Percentiles rank a stretch among this genome's conserved stretches.
Evolutionary conservation across 2,329 filamentous ascomycete genomes (phyloP).

Genomic region (Microdochium trichocladiopsis): DNA sequence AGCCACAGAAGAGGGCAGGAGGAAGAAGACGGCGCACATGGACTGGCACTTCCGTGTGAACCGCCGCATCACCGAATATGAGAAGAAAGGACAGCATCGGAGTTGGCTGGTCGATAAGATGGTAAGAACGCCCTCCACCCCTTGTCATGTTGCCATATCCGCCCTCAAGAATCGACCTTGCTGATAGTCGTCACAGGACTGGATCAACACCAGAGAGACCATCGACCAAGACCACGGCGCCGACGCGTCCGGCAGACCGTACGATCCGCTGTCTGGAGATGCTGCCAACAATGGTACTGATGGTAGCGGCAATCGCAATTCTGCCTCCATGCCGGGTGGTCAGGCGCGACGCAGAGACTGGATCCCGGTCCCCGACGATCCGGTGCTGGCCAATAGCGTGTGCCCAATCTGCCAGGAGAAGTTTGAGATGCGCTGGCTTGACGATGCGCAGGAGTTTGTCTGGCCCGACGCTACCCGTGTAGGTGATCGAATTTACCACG

Average conservation of each 20-base stretch:
- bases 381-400: conserved; percentile 63
- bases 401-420: conserved; percentile 95
- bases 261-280: conserved; percentile 23
- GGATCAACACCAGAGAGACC: conserved; percentile 78
- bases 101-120: conserved; percentile 93
- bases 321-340: conserved; percentile 19
- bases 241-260: conserved; percentile 23
- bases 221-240: conserved; percentile 56
- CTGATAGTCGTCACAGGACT: conserved; percentile 51
- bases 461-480: conserved; percentile 85
- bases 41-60: conserved; percentile 98
- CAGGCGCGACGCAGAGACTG: conserved; percentile 55
- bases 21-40: conserved; percentile 85
- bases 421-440: conserved; percentile 87
- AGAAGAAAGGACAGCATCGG: conserved; percentile 80
- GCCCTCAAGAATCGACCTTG: conserved; percentile 15
- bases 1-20: conserved; percentile 67
- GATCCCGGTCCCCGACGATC: conserved; percentile 77
- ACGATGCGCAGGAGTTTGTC: conserved; percentile 92
- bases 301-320: conserved; percentile 25
- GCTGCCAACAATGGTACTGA: conserved; percentile 30
- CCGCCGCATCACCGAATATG: conserved; percentile 77
- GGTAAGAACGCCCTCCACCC: conserved; percentile 38
- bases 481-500: conserved; percentile 78
- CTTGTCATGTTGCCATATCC: not conserved